Conservation (phyloP, 176 grass and related monocot species). For the Rhynchospora tenuis region DNA sequence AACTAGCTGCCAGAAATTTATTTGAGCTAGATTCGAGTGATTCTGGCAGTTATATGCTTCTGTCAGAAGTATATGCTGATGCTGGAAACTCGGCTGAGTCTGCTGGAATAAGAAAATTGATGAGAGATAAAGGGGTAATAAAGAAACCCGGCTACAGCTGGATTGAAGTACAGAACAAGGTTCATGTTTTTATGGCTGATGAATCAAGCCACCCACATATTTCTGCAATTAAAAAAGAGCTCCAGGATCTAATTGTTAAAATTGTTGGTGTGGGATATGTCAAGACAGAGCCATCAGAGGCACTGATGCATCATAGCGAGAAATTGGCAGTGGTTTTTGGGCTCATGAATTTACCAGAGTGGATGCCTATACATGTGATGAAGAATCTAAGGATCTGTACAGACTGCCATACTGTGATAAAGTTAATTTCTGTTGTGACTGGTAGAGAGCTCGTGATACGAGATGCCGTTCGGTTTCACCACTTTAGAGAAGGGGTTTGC, state of each 20-base stretch:
- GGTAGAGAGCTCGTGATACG: conserved; percentile 58
- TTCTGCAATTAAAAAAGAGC: conserved; percentile 42
- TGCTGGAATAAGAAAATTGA: conserved; percentile 71
- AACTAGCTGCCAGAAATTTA: conserved; percentile 58
- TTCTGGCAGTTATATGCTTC: conserved; percentile 90
- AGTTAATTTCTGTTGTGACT: conserved; percentile 61
- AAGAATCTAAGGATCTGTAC: conserved; percentile 82
- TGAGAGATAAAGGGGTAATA: conserved; percentile 80
- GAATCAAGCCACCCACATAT: conserved; percentile 68
- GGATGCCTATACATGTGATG: conserved; percentile 80
- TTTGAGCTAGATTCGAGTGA: conserved; percentile 70
- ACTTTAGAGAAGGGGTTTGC: conserved; percentile 67
- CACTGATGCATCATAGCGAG: conserved; percentile 68
- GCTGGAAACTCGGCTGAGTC: conserved; percentile 75
- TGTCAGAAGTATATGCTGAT: conserved; percentile 80
- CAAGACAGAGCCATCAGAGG: conserved; percentile 27
- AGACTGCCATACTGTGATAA: conserved; percentile 86
- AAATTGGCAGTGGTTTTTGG: conserved; percentile 85
- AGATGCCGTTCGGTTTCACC: conserved; percentile 79
- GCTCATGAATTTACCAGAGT: conserved; percentile 55
- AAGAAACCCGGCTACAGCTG: conserved; percentile 90
- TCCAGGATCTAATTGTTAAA: conserved; percentile 61
- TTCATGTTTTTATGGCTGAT: conserved; percentile 84
- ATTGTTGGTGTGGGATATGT: conserved; percentile 52
- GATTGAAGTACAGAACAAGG: conserved; percentile 75